Evolutionary conservation across 2,329 filamentous ascomycete genomes (phyloP).

Genomic region (Venturia asperata): DNA sequence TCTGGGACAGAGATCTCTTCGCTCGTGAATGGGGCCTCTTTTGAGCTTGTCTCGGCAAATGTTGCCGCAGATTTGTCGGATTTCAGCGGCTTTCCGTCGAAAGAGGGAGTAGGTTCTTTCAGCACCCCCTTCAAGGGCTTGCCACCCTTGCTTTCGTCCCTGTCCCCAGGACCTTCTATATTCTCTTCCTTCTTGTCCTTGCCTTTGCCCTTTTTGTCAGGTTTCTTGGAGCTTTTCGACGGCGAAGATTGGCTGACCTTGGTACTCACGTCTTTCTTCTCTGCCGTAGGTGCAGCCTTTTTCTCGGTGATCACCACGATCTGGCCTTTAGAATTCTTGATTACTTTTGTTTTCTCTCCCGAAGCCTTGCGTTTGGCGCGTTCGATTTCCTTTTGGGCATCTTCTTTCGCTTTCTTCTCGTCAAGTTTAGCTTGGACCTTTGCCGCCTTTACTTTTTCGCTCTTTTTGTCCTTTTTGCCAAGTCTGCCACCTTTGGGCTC

Average conservation of each 20-base stretch:
- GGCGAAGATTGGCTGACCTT: constrained; percentile 14
- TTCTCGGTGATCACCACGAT: constrained; percentile 17
- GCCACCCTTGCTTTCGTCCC: constrained; percentile 1
- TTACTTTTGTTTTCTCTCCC: neutral
- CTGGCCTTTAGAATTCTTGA: constrained; percentile 18
- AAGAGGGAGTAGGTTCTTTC: constrained; percentile 10
- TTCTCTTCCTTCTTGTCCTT: constrained; percentile 7
- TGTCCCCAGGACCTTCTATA: neutral
- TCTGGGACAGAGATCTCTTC: neutral
- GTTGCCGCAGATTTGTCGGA: neutral
- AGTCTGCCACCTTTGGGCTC: constrained; percentile 19
- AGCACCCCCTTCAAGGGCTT: constrained; percentile 10
- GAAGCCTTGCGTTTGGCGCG: constrained; percentile 12
- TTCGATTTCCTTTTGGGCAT: constrained; percentile 18
- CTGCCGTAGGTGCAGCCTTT: neutral
- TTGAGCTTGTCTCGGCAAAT: neutral
- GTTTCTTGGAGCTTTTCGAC: constrained; percentile 13
- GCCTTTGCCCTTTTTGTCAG: neutral
- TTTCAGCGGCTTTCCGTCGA: neutral
- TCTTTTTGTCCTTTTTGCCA: constrained; percentile 16
- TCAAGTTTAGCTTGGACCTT: constrained; percentile 2
- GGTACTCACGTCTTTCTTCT: constrained; percentile 10
- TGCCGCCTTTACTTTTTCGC: constrained; percentile 17
- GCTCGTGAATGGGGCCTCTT: neutral
- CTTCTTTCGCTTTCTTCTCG: constrained; percentile 17